These are phyloP conservation scores for Metschnikowia lochheadii DNA, from an alignment of 805 yeast species.

Conservation along the genomic window DNA sequence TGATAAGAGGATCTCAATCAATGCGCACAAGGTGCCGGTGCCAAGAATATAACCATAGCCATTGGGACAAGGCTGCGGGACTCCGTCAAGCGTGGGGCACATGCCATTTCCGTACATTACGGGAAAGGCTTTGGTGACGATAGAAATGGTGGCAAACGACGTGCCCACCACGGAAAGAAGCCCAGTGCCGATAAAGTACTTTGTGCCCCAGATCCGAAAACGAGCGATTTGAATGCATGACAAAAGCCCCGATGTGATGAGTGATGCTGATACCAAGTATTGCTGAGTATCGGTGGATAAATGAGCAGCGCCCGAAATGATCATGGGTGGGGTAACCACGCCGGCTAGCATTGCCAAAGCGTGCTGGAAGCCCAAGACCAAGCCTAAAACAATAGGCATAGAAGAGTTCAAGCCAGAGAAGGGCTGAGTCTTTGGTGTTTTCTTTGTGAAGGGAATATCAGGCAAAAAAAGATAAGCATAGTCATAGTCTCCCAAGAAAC, in stretches of 20 bases:
- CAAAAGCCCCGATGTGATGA: slow-evolving; percentile 9
- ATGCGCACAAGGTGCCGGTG: slow-evolving; percentile 8
- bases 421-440: slow-evolving; percentile 11
- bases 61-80: slow-evolving; percentile 10
- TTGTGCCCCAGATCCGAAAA: slow-evolving; percentile 8
- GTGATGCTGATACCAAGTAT: slow-evolving; percentile 13
- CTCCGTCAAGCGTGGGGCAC: slow-evolving; percentile 8
- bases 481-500: slow-evolving; percentile 12
- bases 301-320: slow-evolving; percentile 8
- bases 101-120: slow-evolving; percentile 9
- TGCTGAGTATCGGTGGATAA: slow-evolving; percentile 2
- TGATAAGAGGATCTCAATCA: slow-evolving; percentile 7
- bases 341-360: slow-evolving; percentile 16
- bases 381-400: slow-evolving; percentile 12
- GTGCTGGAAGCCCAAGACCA: slow-evolving; percentile 12
- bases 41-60: slow-evolving; percentile 10
- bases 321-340: slow-evolving; percentile 12
- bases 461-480: slow-evolving; percentile 11
- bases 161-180: slow-evolving; percentile 14
- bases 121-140: slow-evolving; percentile 10
- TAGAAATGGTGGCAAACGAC: slow-evolving; percentile 11
- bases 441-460: slow-evolving; percentile 9
- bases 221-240: slow-evolving; percentile 10
- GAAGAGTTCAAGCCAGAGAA: slow-evolving; percentile 11
- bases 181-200: slow-evolving; percentile 12